Base-by-base conservation (phyloP, 164 flowering plant genomes). In the Warburgia ugandensis region DNA sequence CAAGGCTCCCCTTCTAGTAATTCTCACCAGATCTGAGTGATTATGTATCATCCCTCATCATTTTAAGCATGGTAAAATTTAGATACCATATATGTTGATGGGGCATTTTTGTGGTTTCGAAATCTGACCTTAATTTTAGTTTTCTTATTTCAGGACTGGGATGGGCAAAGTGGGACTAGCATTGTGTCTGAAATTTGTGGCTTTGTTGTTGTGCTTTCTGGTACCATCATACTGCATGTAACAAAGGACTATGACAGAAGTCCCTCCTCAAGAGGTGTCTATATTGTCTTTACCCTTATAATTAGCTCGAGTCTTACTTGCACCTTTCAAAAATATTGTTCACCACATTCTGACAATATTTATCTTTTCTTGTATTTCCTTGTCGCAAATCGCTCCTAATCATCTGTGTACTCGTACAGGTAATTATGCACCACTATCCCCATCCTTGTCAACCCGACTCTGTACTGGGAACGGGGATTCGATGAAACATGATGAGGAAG, bases 101-200 rank as follows among this genome's bases (percentile, higher is more conserved):
- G n/a, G n/a, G n/a, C n/a, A n/a, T n/a, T n/a, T n/a, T n/a, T n/a
- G n/a, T n/a, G n/a, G n/a, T n/a, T n/a, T n/a, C n/a, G n/a, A n/a
- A n/a, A n/a, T n/a, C n/a, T n/a, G n/a, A n/a, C n/a, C n/a, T n/a
- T n/a, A n/a, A n/a, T n/a, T 30, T 52, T n/a, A 28, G 13, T 37
- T 40, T 5, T 5, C 26, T 35, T 48, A 28, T 51, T 51, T 23
- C 66, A 87, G 96, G 94, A 87, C 48, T 87, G 91, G 91, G 84
- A 79, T 69, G 90, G 77, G 19, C 86, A 87, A 65, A 75, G 69
- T 53, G 70, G 41, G n/a, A 83, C 70, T 16, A 68, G 54, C 61
- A 77, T 87, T 39, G 52, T 73, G 32, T 82, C 96, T 52, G 86
- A 80, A 59, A 70, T 87, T 38, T 87, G 96, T 54, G 96, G 94